Evolutionary conservation across 148 eudicot species (phyloP), one percentile per base, ranked within the genome.

Genomic region (Pouteria glomerata): DNA sequence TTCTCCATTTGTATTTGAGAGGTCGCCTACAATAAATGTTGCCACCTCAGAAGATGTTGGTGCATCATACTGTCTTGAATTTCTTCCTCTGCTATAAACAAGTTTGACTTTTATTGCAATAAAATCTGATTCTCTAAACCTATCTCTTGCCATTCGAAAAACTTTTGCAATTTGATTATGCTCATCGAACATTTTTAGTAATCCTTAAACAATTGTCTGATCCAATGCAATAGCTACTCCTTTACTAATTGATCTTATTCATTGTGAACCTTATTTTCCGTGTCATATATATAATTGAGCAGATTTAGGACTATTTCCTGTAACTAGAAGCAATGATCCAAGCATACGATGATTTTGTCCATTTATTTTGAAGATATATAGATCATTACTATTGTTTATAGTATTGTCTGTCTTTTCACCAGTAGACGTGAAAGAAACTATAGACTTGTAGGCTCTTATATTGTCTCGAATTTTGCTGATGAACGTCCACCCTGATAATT

Each of bases 311-410:
- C 13, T 19, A 21, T 57, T 31, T 57, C 60, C 8, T 24, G 23
- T 27, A 21, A 31, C 3, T 21, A 2, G 60, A 23, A 57, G 60
- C 60, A 57, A n/a, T 23, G 60, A 57, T 6, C 60, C 60, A 5
- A 57, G 3, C 0, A 27, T 1, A 57, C 27, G 60, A 23, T 57
- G 30, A 24, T 57, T 57, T 57, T 57, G 60, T 31, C 60, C 60
- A 57, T 57, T 57, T 57, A 57, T 57, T 57, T 21, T 57, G 21
- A 57, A 57, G 21, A 57, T n/a, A 23, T 57, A 57, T 57, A 31
- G 26, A 4, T 31, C 60, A 0, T 57, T 1, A 57, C 27, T 21
- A 57, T 57, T 21, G 13, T 57, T 57, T n/a, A 19, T 23, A 0
- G 8, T 57, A 12, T 57, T 57, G 60, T 57, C 60, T 57, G 27